These are phyloP conservation scores for Cucurbitaria berberidis DNA, from an alignment of 2,329 filamentous ascomycete genomes.

Conservation along the genomic window DNA sequence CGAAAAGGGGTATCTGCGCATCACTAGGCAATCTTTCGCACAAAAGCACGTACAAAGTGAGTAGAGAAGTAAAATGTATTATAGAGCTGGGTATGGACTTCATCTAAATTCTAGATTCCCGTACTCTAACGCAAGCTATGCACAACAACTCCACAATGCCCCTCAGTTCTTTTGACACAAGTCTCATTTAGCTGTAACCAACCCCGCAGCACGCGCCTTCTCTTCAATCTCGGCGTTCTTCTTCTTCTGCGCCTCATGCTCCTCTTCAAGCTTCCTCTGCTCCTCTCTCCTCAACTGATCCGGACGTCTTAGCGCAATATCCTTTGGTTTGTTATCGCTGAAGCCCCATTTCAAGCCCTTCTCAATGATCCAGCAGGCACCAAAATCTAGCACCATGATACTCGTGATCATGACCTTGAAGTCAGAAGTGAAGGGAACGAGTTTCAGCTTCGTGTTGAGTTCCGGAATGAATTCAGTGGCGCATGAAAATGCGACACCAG, in stretches of 20 bases:
- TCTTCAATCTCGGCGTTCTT: constrained; percentile 42
- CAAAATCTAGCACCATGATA: constrained; percentile 88
- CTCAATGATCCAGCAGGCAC: constrained; percentile 86
- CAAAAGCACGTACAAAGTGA: background rate
- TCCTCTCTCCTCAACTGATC: constrained; percentile 85
- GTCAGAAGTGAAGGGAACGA: constrained; percentile 86
- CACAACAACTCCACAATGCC: background rate
- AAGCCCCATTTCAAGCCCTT: constrained; percentile 83
- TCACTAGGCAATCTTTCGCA: too few species aligned
- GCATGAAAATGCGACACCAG: constrained; percentile 89
- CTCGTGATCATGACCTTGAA: constrained; percentile 87
- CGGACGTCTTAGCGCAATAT: constrained; percentile 84
- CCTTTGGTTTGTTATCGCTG: constrained; percentile 89
- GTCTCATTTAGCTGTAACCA: background rate
- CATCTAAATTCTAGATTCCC: background rate
- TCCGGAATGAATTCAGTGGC: constrained; percentile 95
- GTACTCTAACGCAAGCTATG: background rate
- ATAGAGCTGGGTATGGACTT: background rate
- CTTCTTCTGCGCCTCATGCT: constrained; percentile 45
- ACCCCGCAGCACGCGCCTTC: constrained; percentile 24
- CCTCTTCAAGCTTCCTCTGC: constrained; percentile 68
- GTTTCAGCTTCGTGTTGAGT: constrained; percentile 88
- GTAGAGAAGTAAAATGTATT: background rate
- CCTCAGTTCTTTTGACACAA: background rate
- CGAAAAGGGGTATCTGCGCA: too few species aligned